Evolutionary conservation across 495 filamentous ascomycete species (phyloP).

Genomic region (Penicillium parvum): DNA sequence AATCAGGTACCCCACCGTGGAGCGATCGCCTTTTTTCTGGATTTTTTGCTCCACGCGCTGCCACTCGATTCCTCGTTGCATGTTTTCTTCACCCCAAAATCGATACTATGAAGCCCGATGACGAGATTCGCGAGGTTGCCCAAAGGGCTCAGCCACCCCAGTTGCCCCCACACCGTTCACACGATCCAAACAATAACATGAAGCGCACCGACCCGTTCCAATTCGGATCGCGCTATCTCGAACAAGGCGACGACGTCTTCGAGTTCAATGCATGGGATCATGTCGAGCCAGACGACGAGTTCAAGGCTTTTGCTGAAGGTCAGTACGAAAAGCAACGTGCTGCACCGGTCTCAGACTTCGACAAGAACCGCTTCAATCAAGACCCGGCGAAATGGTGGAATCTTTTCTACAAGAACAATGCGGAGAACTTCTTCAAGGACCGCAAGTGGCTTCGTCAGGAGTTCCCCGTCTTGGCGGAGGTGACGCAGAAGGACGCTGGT

Average conservation of each 20-base stretch:
- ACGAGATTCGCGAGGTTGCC: slow-evolving; percentile 21
- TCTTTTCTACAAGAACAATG: slow-evolving; percentile 92
- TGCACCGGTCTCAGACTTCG: slow-evolving; percentile 80
- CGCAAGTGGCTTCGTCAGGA: slow-evolving; percentile 95
- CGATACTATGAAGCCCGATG: slow-evolving; percentile 23
- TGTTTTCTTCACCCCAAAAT: too few species aligned
- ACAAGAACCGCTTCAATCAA: slow-evolving; percentile 78
- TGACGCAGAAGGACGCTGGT: slow-evolving; percentile 60
- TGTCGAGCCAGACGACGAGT: slow-evolving; percentile 77
- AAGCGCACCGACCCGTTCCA: slow-evolving; percentile 90
- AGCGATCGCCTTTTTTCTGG: not conserved
- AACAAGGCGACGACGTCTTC: slow-evolving; percentile 79
- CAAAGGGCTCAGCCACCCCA: slow-evolving; percentile 47
- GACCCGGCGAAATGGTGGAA: slow-evolving; percentile 96
- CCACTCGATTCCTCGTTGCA: slow-evolving; percentile 5
- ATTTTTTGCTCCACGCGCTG: not conserved
- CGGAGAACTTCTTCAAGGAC: slow-evolving; percentile 95
- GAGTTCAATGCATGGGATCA: slow-evolving; percentile 99
- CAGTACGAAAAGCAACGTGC: slow-evolving; percentile 81
- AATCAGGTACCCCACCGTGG: too few species aligned
- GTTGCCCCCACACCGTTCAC: slow-evolving; percentile 43
- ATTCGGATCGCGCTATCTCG: slow-evolving; percentile 85
- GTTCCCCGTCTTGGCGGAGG: slow-evolving; percentile 74
- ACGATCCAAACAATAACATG: slow-evolving; percentile 52
- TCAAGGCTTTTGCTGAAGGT: slow-evolving; percentile 71